phyloP scores from a whole-genome alignment of 179 eudicot species.

The Drosera spatulata region DNA sequence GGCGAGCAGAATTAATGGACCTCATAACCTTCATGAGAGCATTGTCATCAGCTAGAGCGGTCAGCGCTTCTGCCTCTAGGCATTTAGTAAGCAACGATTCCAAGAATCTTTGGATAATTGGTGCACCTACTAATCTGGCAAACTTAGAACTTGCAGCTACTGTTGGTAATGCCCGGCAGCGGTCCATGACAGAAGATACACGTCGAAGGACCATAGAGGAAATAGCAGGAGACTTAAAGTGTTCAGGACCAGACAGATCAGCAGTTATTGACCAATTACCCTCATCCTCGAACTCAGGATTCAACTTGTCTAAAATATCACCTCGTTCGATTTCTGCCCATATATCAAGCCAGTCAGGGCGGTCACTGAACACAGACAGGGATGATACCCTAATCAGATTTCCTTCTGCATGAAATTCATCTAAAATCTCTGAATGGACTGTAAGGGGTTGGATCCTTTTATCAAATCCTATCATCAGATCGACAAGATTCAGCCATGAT shows the following conservation, averaged over 20 bases:
- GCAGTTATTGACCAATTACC: constrained; percentile 51
- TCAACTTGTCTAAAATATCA: constrained; percentile 39
- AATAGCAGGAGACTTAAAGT: constrained; percentile 55
- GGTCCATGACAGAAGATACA: constrained; percentile 61
- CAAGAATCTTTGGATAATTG: constrained; percentile 38
- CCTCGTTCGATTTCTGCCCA: constrained; percentile 82
- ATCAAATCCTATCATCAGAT: constrained; percentile 72
- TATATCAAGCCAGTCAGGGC: constrained; percentile 89
- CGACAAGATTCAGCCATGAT: constrained; percentile 77
- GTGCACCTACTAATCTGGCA: constrained; percentile 41
- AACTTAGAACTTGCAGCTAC: constrained; percentile 50
- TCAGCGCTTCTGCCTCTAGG: constrained; percentile 85
- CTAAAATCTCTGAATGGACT: constrained; percentile 46
- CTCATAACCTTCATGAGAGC: constrained; percentile 62
- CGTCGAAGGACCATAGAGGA: constrained; percentile 40
- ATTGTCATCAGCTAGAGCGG: constrained; percentile 76
- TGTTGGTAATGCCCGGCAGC: constrained; percentile 68
- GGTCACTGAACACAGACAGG: constrained; percentile 70
- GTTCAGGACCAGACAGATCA: constrained; percentile 48
- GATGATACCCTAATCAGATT: constrained; percentile 57
- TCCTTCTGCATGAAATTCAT: constrained; percentile 47
- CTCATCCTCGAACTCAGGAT: constrained; percentile 53
- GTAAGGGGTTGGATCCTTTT: constrained; percentile 51
- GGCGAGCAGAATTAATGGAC: constrained; percentile 52
- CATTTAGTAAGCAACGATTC: constrained; percentile 50